phyloP scores from a whole-genome alignment of 176 grass and related monocot genomes.

The sorghum (Sorghum bicolor) region Sorghum_bicolor_NCBIv3 NC_012877.2:7860501-7861000 shows the following conservation, averaged over 20 bases:
- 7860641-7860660: no score
- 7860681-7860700: neutral
- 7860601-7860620: no score
- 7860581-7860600: no score
- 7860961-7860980: neutral
- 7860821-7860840: neutral
- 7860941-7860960: neutral
- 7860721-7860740: no score
- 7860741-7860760: slow-evolving; percentile 34
- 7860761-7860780: neutral
- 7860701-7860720: slow-evolving; percentile 34
- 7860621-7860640: no score
- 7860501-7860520: neutral
- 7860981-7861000: neutral
- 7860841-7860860: slow-evolving; percentile 7
- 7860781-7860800: neutral
- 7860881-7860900: neutral
- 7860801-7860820: neutral
- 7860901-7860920: neutral
- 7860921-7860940: neutral
- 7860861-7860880: neutral
- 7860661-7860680: no score
- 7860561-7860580: no score
- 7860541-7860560: no score
- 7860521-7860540: neutral